Percentiles rank a stretch among this genome's conserved stretches.
These are phyloP conservation scores for Blastomyces gilchristii DNA, from an alignment of 2,329 filamentous ascomycete genomes.

Conservation along the genomic window DNA sequence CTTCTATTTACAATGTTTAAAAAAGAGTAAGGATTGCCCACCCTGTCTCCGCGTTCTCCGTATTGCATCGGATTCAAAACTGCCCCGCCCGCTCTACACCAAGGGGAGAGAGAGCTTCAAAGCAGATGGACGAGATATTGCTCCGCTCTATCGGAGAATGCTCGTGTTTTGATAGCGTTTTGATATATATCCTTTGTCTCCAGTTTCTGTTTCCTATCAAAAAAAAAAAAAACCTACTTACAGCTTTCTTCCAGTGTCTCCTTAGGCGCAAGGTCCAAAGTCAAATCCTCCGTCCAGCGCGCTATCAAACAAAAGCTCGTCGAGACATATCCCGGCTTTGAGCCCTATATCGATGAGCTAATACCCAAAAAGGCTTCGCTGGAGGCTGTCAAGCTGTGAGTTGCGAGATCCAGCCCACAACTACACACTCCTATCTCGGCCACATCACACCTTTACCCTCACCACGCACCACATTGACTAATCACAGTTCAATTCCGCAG, in stretches of 20 bases:
- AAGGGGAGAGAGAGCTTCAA: not conserved
- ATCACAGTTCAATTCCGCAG: not conserved
- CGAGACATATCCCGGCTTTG: constrained; percentile 74
- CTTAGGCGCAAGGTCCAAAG: constrained; percentile 53
- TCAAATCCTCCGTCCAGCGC: constrained; percentile 93
- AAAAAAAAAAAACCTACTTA: not conserved
- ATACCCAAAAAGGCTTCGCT: constrained; percentile 90
- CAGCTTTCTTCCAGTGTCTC: constrained; percentile 12
- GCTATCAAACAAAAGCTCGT: constrained; percentile 72
- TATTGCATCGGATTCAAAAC: constrained; percentile 3
- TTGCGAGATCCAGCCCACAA: constrained; percentile 14
- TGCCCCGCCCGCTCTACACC: not conserved
- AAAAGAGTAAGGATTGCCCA: constrained; percentile 60
- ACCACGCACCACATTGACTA: not conserved
- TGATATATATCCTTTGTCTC: not conserved
- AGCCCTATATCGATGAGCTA: constrained; percentile 83
- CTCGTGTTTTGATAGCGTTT: not conserved
- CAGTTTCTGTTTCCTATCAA: not conserved
- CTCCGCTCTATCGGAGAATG: not conserved
- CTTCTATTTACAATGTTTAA: constrained; percentile 64
- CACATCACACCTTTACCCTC: not conserved
- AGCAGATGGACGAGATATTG: not conserved
- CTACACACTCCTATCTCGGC: not conserved
- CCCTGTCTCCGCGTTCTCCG: constrained; percentile 2
- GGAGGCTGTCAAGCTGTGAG: constrained; percentile 72